phyloP scores from a whole-genome alignment of 176 grass and related monocot genomes.

The Calamus simplicifolius region DNA sequence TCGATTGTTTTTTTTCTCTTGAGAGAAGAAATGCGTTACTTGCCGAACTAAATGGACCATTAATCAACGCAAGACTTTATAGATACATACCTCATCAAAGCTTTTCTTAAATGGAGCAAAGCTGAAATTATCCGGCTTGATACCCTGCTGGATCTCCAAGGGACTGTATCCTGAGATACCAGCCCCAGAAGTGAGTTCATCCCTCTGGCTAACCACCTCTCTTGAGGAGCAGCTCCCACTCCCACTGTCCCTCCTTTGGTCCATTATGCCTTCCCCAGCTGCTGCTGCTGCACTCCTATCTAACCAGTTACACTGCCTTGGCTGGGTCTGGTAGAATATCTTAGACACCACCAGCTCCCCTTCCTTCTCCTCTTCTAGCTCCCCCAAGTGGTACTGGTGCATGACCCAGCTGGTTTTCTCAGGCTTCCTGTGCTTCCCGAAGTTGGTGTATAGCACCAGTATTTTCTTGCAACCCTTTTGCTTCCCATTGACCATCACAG shows the following conservation, averaged over 20 bases:
- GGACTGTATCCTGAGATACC: not conserved
- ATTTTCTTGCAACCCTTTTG: slow-evolving; percentile 95
- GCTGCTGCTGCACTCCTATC: slow-evolving; percentile 1
- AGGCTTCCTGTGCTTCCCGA: slow-evolving; percentile 68
- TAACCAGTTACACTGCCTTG: slow-evolving; percentile 46
- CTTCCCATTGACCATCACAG: slow-evolving; percentile 47
- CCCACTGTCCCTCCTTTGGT: slow-evolving; percentile 18
- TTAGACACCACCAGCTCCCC: slow-evolving; percentile 94
- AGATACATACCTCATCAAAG: slow-evolving; percentile 45
- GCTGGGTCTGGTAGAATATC: slow-evolving; percentile 97
- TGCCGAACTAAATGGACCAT: no score
- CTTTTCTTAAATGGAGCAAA: slow-evolving; percentile 48
- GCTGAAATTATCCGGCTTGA: slow-evolving; percentile 35
- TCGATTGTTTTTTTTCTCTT: no score
- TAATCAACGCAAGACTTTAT: not conserved
- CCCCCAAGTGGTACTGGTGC: slow-evolving; percentile 95
- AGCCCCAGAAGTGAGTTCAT: not conserved
- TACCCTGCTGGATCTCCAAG: slow-evolving; percentile 8
- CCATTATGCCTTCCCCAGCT: not conserved
- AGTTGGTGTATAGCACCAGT: slow-evolving; percentile 92
- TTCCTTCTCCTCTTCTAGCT: slow-evolving; percentile 65
- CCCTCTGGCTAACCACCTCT: slow-evolving; percentile 1
- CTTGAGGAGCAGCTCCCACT: slow-evolving; percentile 19
- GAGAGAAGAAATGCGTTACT: no score
- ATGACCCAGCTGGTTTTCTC: slow-evolving; percentile 98